Base-by-base conservation (phyloP, 2,329 filamentous ascomycete species). In the Gremmenia infestans region DNA sequence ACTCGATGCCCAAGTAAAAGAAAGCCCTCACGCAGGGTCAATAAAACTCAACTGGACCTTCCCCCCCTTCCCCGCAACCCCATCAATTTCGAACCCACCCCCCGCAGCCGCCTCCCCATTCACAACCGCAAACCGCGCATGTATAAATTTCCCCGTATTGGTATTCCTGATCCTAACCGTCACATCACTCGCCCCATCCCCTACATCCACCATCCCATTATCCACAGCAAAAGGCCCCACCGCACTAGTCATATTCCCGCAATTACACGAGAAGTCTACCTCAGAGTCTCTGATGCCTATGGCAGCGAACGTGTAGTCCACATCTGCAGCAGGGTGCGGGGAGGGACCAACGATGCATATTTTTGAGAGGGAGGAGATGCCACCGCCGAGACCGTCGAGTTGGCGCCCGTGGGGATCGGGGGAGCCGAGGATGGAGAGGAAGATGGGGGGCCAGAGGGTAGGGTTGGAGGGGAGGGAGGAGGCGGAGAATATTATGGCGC, bases 301-400 rank as follows among this genome's bases (percentile, higher is more conserved):
- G 40, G 85, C 82, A 1, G 86, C 81, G 67, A 91, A 91, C 0
- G 86, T 91, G 65, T 86, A 90, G 57, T 88, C 82, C 12, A 89
- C 75, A 60, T 89, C 81, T 0, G 78, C 78, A 25, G 76, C 78
- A 0, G 69, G 57, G 15, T 75, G 72, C 2, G 70, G 66, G 2
- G 82, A 76, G 0, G 73, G 73, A 2, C 78, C 79, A 1, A 91
- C 76, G 1, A 91, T 75, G 70, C 86, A 88, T 17, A 91, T 76
- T 69, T 91, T 91, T 55, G 82, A 87, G 2, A 88, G 79, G 45
- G 81, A 85, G 9, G 85, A 88, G 54, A 87, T 76, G 4, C 86
- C 87, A 0, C 82, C 85, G 2, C 87, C 87, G 70, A 90, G 78
- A 8, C 87, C 87, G 67, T 91, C 79, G 1, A 91, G 81, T 70